Evolutionary conservation across 495 filamentous ascomycete genomes (phyloP).

Genomic region (Immersiella caudata): DNA sequence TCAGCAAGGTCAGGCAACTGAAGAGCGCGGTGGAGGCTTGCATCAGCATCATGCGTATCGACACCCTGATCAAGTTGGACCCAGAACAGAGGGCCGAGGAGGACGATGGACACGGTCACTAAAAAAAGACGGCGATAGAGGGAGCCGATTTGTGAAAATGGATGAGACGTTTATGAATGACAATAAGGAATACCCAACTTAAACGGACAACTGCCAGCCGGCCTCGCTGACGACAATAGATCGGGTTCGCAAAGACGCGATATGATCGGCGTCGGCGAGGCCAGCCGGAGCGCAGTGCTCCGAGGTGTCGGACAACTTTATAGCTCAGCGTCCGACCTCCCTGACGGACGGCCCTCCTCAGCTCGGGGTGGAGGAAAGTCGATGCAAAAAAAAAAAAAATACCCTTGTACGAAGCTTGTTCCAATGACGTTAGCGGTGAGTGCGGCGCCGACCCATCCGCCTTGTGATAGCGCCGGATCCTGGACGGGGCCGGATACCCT

Average conservation of each 20-base stretch:
- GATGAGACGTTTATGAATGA: slow-evolving; percentile 13
- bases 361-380: neutral
- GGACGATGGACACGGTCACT: slow-evolving; percentile 79
- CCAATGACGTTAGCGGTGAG: slow-evolving; percentile 9
- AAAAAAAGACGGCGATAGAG: slow-evolving; percentile 22
- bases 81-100: slow-evolving; percentile 80
- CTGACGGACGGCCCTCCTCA: neutral
- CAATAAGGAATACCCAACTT: neutral
- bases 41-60: slow-evolving; percentile 99
- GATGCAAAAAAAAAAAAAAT: neutral
- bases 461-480: neutral
- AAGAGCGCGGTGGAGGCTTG: slow-evolving; percentile 99
- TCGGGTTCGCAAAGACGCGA: neutral
- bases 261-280: neutral
- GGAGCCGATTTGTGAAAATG: slow-evolving; percentile 13
- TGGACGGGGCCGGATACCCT: slow-evolving; percentile 28
- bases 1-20: slow-evolving; percentile 97
- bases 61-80: slow-evolving; percentile 98
- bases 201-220: neutral
- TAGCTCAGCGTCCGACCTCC: neutral
- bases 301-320: neutral
- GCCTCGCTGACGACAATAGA: neutral
- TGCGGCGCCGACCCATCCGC: slow-evolving; percentile 3
- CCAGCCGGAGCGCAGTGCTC: neutral
- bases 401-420: neutral